A percentile compares a stretch with the other conserved stretches of the same genome.
phyloP scores from a whole-genome alignment of 352 stramenopile genomes.

The Globisporangium canariense region DNA sequence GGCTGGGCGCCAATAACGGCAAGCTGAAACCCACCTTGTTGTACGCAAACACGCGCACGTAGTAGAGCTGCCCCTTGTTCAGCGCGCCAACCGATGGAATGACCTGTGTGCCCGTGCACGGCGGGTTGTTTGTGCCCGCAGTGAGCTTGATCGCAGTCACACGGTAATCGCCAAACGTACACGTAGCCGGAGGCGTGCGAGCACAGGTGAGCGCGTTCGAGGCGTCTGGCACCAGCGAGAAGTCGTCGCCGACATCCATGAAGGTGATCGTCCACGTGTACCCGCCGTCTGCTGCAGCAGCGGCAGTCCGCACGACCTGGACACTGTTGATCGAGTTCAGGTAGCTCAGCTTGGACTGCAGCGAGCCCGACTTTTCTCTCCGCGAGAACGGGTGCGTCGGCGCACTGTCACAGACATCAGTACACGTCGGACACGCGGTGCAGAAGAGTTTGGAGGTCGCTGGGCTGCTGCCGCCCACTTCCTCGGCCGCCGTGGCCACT shows the following conservation, averaged over 20 bases:
- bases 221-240: conserved; percentile 36
- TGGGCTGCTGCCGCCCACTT: conserved; percentile 46
- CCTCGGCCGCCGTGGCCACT: conserved; percentile 77
- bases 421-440: conserved; percentile 41
- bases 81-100: conserved; percentile 69
- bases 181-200: conserved; percentile 13
- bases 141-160: conserved; percentile 61
- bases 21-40: conserved; percentile 93
- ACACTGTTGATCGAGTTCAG: conserved; percentile 59
- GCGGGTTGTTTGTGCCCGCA: conserved; percentile 60
- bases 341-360: conserved; percentile 70
- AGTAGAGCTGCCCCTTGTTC: conserved; percentile 90
- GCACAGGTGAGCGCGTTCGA: conserved; percentile 25
- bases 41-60: conserved; percentile 93
- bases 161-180: conserved; percentile 30
- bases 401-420: conserved; percentile 25
- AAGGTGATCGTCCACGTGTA: conserved; percentile 92
- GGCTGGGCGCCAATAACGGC: conserved; percentile 41
- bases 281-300: conserved; percentile 33
- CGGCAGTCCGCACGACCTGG: conserved; percentile 64
- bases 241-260: conserved; percentile 82
- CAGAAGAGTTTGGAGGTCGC: conserved; percentile 60
- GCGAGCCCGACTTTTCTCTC: conserved; percentile 53
- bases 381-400: conserved; percentile 24
- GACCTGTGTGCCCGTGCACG: conserved; percentile 79